Evolutionary conservation across 2,329 filamentous ascomycete genomes (phyloP), one percentile per base, ranked within the genome.

Genomic region (Cadophora luteo-olivacea): DNA sequence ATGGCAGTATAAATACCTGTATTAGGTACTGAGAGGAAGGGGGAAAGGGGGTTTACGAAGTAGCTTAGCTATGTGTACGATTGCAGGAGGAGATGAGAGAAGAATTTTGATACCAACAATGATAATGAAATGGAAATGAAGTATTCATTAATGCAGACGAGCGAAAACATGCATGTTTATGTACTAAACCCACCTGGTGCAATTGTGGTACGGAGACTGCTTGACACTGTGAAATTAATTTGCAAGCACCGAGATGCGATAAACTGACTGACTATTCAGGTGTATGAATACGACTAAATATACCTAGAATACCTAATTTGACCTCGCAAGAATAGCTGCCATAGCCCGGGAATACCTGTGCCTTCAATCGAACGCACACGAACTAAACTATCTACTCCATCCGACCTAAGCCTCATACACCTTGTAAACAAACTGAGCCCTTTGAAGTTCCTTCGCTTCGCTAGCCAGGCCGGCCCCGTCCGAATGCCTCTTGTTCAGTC

Each of bases 81-180:
- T 49, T 19, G 41, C 5, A 22, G 45, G 45, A 22, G 9, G 24
- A 24, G 11, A 55, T 55, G 51, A 32, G 51, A 29, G 29, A 29
- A 19, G n/a, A 29, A 32, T 32, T 55, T 29, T 55, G 51, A 55
- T 55, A 55, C 51, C 51, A 55, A 55, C 16, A 25, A 55, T 55
- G 45, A 49, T 49, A 49, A 49, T 8, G 19, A 49, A 49, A 22
- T 49, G n/a, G 4, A 49, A 19, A 49, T 49, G 45, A 49, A 22
- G n/a, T 8, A 9, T 22, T 49, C 19, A 19, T 16, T 45, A 19
- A 16, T 45, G 41, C 12, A 45, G 36, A 49, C 12, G 45, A 49
- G 45, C n/a, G 45, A 9, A 14, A 48, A 14, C 41, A 48, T 3
- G 29, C 5, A 29, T 29, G 29, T 29, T 29, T 29, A 29, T 29